Evolutionary conservation across 129 eudicot genomes (phyloP), one percentile per base, ranked within the genome.

Genomic region (Mikania micrantha): DNA sequence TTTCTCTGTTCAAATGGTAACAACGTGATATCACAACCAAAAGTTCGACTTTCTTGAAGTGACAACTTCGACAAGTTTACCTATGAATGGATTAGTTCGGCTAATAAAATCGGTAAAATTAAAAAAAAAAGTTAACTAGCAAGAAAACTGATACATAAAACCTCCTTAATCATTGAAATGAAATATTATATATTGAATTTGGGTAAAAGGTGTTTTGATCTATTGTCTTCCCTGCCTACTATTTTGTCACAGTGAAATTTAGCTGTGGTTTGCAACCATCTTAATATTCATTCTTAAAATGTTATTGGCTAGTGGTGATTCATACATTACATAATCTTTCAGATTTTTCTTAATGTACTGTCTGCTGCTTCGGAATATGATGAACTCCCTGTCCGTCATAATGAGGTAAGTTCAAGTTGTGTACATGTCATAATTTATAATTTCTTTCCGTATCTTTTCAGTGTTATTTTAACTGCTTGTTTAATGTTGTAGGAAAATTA

Each of bases 351-450:
- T 72, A 91, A 80, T 79, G 74, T 92, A 70, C 78, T 92, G 6
- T 82, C 98, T 74, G 98, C 95, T 82, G 89, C 98, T 77, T 88
- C 98, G 16, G 98, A 92, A 71, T 92, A 92, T 67, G 91, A 92
- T 73, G 98, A 92, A 84, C 98, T 92, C 45, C 98, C 98, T 34
- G 98, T 88, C 74, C 85, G 98, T 64, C 98, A 92, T 77, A 92
- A 88, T 77, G 98, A 92, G 93, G 98, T 92, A 88, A 70, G 53
- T 74, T 60, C 32, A 36, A 70, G 52, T n/a, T 64, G 65, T 59
- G 12, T 20, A 5, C 12, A 28, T 9, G 11, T 53, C 34, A 53
- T 27, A 13, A 2, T 15, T 56, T 27, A 5, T 54, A 54, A 25
- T 54, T 20, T 54, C 27, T 25, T 56, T 56, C 0, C 19, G 3